phyloP scores from a whole-genome alignment of 176 grass and related monocot species.

The Elaeis guineensis region DNA sequence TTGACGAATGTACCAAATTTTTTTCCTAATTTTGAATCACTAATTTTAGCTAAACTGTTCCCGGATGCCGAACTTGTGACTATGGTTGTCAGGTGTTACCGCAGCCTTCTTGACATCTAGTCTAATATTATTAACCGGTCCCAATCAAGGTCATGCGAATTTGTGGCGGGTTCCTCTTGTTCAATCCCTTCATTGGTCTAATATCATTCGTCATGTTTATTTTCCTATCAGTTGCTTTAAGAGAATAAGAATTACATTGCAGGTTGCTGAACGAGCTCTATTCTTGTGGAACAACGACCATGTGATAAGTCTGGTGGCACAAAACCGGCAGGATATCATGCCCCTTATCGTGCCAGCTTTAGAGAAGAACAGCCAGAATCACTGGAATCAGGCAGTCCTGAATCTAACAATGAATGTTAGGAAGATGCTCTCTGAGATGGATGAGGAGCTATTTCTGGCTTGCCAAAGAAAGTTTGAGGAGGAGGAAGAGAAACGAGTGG shows the following conservation, averaged over 20 bases:
- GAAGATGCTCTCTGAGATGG: conserved; percentile 89
- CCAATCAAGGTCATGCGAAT: no score
- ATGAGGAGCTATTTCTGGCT: conserved; percentile 46
- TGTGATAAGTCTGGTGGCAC: conserved; percentile 60
- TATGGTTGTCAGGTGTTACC: no score
- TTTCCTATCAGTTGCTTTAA: not conserved
- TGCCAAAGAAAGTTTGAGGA: conserved; percentile 65
- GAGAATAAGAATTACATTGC: conserved; percentile 7
- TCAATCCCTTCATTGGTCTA: no score
- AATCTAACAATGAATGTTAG: conserved; percentile 71
- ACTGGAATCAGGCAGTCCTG: conserved; percentile 86
- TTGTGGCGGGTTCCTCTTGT: no score
- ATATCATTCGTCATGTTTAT: not conserved
- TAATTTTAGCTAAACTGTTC: no score
- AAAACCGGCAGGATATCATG: conserved; percentile 71
- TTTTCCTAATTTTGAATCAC: no score
- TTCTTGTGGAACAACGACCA: conserved; percentile 93
- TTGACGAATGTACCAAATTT: no score
- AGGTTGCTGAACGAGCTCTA: conserved; percentile 92
- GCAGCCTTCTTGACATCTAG: no score
- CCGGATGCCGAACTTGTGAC: no score
- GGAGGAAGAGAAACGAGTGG: conserved; percentile 41
- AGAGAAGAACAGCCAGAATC: conserved; percentile 56
- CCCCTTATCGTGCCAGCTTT: conserved; percentile 65
- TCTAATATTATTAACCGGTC: no score